A percentile compares a stretch with the other conserved stretches of the same genome.
phyloP scores from a whole-genome alignment of 805 yeast species.

The Kurtzmaniella fragi region DNA sequence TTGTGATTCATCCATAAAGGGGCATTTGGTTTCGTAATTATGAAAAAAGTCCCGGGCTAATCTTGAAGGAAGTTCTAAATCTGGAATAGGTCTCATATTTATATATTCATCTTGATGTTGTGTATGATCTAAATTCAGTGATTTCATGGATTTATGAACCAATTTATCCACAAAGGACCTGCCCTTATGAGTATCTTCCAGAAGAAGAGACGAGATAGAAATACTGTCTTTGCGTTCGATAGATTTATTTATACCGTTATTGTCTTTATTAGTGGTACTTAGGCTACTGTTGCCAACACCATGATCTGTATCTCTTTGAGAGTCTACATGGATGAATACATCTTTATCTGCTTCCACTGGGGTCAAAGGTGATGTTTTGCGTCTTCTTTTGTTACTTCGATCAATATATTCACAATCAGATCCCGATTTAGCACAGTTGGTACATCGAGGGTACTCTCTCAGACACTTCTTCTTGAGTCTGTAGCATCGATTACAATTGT shows the following conservation, averaged over 20 bases:
- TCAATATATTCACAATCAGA: constrained; percentile 33
- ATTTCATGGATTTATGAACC: neutral
- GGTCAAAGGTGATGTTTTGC: constrained; percentile 3
- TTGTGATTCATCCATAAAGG: constrained; percentile 22
- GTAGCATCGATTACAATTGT: constrained; percentile 37
- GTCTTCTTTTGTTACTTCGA: constrained; percentile 23
- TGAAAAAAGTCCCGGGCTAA: constrained; percentile 33
- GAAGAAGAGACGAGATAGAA: neutral
- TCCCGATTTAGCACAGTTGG: constrained; percentile 30
- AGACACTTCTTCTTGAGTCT: constrained; percentile 39
- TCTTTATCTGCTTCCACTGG: neutral
- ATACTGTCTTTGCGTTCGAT: no score
- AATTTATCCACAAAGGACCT: constrained; percentile 1
- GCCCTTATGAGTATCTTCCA: neutral
- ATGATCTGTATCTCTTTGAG: neutral
- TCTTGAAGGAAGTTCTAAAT: constrained; percentile 22
- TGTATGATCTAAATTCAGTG: neutral
- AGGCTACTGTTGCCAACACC: no score
- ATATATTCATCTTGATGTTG: constrained; percentile 27
- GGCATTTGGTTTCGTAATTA: constrained; percentile 31
- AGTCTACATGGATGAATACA: neutral
- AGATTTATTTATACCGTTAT: no score
- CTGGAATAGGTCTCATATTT: constrained; percentile 26
- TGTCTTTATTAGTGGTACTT: no score
- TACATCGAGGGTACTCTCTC: constrained; percentile 33